A percentile compares a stretch with the other conserved stretches of the same genome.
Evolutionary conservation across 768 basidiomycete species (phyloP).

Genomic region (Rhodotorula babjevae): DNA sequence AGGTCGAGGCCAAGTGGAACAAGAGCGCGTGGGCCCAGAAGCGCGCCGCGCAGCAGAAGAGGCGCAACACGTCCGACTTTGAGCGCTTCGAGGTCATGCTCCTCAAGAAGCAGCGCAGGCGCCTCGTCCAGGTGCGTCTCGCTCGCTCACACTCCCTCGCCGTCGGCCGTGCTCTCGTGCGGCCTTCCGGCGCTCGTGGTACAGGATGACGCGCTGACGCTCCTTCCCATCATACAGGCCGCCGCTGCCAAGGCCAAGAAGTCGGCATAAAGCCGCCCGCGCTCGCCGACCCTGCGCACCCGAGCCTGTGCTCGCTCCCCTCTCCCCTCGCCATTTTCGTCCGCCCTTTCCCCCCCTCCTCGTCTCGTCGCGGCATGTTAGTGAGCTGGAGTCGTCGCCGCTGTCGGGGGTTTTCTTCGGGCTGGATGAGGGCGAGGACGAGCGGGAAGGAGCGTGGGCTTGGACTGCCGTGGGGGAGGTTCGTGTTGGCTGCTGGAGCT

Average conservation of each 20-base stretch:
- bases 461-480: no score
- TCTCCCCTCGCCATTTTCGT: no score
- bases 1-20: slow-evolving; percentile 79
- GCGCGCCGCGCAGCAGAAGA: slow-evolving; percentile 66
- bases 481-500: background rate
- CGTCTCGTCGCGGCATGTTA: background rate
- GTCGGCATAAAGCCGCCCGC: slow-evolving; percentile 29
- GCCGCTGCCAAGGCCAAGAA: slow-evolving; percentile 39
- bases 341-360: no score
- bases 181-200: background rate
- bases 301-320: background rate
- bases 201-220: background rate
- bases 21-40: slow-evolving; percentile 82
- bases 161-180: background rate
- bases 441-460: no score
- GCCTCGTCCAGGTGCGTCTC: slow-evolving; percentile 29
- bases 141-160: no score
- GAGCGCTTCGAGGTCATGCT: slow-evolving; percentile 81
- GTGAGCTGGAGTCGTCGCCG: no score
- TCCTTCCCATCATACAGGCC: slow-evolving; percentile 1
- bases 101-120: slow-evolving; percentile 75
- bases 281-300: background rate
- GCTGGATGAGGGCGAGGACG: no score
- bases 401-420: no score
- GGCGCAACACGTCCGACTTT: slow-evolving; percentile 80